Evolutionary conservation across 495 filamentous ascomycete species (phyloP).

Genomic region (Lophiotrema nucula): DNA sequence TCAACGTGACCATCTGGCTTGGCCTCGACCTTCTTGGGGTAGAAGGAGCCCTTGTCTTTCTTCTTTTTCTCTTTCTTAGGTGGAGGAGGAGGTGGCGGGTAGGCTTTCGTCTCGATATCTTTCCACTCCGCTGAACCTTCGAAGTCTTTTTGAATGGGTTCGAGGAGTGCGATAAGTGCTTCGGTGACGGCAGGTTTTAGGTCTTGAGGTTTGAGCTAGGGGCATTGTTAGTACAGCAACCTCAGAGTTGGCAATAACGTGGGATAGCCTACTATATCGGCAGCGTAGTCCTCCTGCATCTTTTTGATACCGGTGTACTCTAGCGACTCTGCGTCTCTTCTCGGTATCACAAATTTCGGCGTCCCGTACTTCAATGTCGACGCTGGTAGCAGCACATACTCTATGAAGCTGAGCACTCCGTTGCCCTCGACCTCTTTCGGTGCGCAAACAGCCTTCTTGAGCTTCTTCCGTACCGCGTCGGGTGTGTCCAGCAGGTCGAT

Average conservation of each 20-base stretch:
- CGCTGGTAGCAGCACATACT: conserved; percentile 79
- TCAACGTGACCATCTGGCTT: conserved; percentile 43
- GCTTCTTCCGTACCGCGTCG: conserved; percentile 71
- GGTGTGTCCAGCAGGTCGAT: conserved; percentile 84
- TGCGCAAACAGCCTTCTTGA: conserved; percentile 74
- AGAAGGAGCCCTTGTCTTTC: conserved; percentile 74
- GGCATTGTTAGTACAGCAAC: too few species aligned
- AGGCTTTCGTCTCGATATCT: conserved; percentile 74
- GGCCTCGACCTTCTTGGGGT: conserved; percentile 47
- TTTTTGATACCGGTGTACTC: conserved; percentile 70
- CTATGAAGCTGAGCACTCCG: conserved; percentile 77
- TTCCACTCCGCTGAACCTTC: conserved; percentile 74
- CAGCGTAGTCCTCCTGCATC: conserved; percentile 74
- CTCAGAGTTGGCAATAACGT: conserved; percentile 11
- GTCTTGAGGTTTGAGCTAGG: conserved; percentile 75
- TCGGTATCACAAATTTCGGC: conserved; percentile 57
- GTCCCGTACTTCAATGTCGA: conserved; percentile 54
- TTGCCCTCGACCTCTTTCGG: conserved; percentile 80
- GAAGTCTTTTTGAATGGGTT: conserved; percentile 71
- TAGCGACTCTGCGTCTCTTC: conserved; percentile 63
- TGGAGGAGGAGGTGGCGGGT: conserved; percentile 64
- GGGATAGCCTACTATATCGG: conserved; percentile 67
- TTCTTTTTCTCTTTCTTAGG: conserved; percentile 74
- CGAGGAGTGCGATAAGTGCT: conserved; percentile 68
- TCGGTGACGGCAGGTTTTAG: conserved; percentile 74